Conservation (phyloP, 2,329 filamentous ascomycete genomes). For the Fusarium mundagurra region DNA sequence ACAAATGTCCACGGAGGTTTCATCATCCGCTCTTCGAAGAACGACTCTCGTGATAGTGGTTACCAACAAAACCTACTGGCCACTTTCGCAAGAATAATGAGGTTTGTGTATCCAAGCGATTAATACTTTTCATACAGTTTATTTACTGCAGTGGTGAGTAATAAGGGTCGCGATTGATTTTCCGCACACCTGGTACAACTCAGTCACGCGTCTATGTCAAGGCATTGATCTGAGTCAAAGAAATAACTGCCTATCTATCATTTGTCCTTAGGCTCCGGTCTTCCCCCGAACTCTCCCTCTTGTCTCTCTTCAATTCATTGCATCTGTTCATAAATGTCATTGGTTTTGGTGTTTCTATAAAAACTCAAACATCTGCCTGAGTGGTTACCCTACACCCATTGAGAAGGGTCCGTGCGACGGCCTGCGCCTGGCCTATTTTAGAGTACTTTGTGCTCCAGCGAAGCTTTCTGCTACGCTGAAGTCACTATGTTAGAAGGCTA, state of each 20-base stretch:
- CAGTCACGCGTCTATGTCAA: rapidly evolving
- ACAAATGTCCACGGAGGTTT: not conserved
- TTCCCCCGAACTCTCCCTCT: rapidly evolving
- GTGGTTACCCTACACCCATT: not conserved
- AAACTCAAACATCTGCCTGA: too few relatives aligned
- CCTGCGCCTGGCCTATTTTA: rapidly evolving
- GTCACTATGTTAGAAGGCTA: not conserved
- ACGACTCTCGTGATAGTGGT: not conserved
- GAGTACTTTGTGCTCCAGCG: rapidly evolving
- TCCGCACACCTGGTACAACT: too few relatives aligned
- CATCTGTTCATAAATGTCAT: not conserved
- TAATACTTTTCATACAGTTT: not conserved
- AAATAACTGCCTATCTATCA: rapidly evolving
- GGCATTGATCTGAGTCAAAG: not conserved
- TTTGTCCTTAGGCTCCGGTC: rapidly evolving
- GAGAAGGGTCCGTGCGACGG: not conserved
- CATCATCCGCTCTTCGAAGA: not conserved
- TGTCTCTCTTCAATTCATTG: not conserved
- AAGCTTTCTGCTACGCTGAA: too few relatives aligned
- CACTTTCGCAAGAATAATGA: too few relatives aligned
- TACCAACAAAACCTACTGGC: too few relatives aligned
- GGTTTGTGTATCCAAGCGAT: not conserved
- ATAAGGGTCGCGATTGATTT: rapidly evolving
- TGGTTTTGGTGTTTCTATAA: not conserved
- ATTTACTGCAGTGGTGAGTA: rapidly evolving